Evolutionary conservation across 2,329 filamentous ascomycete genomes (phyloP).

Genomic region (Talaromyces sp.): DNA sequence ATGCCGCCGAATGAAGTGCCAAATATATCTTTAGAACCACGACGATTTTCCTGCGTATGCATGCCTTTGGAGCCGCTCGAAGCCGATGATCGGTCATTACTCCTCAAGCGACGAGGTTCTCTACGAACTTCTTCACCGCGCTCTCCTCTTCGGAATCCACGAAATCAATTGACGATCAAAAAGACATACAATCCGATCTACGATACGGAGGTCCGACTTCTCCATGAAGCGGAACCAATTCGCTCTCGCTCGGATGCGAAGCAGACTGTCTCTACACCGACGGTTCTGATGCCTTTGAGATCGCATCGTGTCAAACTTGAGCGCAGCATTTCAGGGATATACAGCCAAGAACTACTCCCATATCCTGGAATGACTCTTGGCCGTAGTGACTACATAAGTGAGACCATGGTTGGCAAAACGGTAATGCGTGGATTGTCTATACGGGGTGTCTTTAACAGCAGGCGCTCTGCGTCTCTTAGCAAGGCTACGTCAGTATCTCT

Average conservation of each 20-base stretch:
- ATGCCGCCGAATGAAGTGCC: slow-evolving; percentile 49
- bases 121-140: slow-evolving; percentile 71
- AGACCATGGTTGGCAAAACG: slow-evolving; percentile 61
- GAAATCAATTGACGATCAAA: slow-evolving; percentile 71
- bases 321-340: slow-evolving; percentile 67
- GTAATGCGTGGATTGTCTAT: slow-evolving; percentile 68
- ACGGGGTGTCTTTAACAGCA: slow-evolving; percentile 66
- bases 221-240: slow-evolving; percentile 55
- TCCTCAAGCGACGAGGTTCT: slow-evolving; percentile 55
- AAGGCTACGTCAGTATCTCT: slow-evolving; percentile 18
- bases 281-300: slow-evolving; percentile 67
- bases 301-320: slow-evolving; percentile 75
- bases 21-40: slow-evolving; percentile 31
- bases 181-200: slow-evolving; percentile 70
- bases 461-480: slow-evolving; percentile 58
- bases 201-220: slow-evolving; percentile 40
- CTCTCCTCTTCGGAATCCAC: slow-evolving; percentile 62
- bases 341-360: slow-evolving; percentile 74
- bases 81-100: slow-evolving; percentile 66
- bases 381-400: slow-evolving; percentile 67
- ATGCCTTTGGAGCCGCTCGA: slow-evolving; percentile 70
- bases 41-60: slow-evolving; percentile 43
- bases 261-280: slow-evolving; percentile 53
- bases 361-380: slow-evolving; percentile 73
- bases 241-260: slow-evolving; percentile 75